phyloP scores from a whole-genome alignment of 352 stramenopile genomes.

The Saprolegnia parasitica region DNA sequence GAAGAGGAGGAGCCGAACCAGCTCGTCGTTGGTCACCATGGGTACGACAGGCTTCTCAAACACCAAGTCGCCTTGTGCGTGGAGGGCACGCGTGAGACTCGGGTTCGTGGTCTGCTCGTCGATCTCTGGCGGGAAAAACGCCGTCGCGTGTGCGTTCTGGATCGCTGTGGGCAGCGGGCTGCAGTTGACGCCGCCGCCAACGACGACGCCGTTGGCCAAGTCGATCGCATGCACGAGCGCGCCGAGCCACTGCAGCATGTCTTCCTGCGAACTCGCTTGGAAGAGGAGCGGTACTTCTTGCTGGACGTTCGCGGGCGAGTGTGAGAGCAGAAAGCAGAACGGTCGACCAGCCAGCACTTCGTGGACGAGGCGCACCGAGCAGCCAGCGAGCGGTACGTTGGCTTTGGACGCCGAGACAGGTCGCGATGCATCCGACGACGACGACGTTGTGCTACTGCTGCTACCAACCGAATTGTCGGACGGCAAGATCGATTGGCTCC shows the following conservation, averaged over 20 bases:
- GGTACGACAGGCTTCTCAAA: not conserved
- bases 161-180: constrained; percentile 24
- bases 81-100: not conserved
- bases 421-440: too few species aligned
- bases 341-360: constrained; percentile 47
- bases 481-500: constrained; percentile 2
- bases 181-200: constrained; percentile 29
- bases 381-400: constrained; percentile 2
- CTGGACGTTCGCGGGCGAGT: constrained; percentile 39
- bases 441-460: not conserved
- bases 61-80: not conserved
- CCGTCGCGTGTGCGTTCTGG: constrained; percentile 28
- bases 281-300: constrained; percentile 43
- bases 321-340: constrained; percentile 63
- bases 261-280: constrained; percentile 45
- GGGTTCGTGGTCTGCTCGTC: constrained; percentile 40
- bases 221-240: constrained; percentile 65
- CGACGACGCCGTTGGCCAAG: constrained; percentile 55
- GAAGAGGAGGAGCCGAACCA: constrained; percentile 43
- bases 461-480: not conserved
- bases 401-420: constrained; percentile 6
- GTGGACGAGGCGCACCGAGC: constrained; percentile 24
- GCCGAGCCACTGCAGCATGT: constrained; percentile 52
- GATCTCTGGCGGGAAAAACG: constrained; percentile 38
- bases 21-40: not conserved